Evolutionary conservation across 176 grass and related monocot species (phyloP), one percentile per base, ranked within the genome.

Genomic region (Raddia guianensis): DNA sequence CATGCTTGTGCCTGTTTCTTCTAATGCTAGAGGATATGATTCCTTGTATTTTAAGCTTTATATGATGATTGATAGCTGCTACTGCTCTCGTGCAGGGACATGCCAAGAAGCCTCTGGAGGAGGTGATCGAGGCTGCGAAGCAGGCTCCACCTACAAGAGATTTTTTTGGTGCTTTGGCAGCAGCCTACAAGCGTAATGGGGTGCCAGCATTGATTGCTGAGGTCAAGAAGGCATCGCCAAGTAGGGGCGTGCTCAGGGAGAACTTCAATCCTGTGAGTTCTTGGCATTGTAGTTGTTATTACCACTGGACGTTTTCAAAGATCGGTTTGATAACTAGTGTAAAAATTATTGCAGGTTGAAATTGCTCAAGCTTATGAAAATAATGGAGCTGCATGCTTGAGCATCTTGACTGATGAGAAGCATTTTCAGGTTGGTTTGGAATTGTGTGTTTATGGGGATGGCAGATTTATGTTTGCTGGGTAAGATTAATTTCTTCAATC

Each of bases 161-260:
- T 69, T 97, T 97, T 76, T 44, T 83, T 72, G 75, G 82, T n/a
- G 89, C 91, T 83, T 59, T 97, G 70, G 85, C 48, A 75, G 61
- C 71, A 57, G 87, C 91, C 3, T 89, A 87, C 64, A 72, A 80
- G 6, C 85, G 84, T 63, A 94, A 86, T 72, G 80, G 91, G 51
- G 19, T 90, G 75, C 94, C 94, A 49, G 91, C 89, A 7, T 64
- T 97, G 65, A 92, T 97, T 68, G 94, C 94, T 7, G 94, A 94
- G 87, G 91, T 97, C 43, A 97, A 97, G 75, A 97, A 94, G 65
- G 91, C 94, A 79, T 97, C 94, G 16, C 94, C 94, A 1, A 97
- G 94, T 79, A 86, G 83, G 88, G 94, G 94, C 0, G 64, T 98
- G 61, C 66, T 98, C 13, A 85, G 92, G 67, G 95, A 94, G 79